A percentile compares a stretch with the other conserved stretches of the same genome.
phyloP scores from a whole-genome alignment of 2,329 filamentous ascomycete genomes.

The Colletotrichum horii region DNA sequence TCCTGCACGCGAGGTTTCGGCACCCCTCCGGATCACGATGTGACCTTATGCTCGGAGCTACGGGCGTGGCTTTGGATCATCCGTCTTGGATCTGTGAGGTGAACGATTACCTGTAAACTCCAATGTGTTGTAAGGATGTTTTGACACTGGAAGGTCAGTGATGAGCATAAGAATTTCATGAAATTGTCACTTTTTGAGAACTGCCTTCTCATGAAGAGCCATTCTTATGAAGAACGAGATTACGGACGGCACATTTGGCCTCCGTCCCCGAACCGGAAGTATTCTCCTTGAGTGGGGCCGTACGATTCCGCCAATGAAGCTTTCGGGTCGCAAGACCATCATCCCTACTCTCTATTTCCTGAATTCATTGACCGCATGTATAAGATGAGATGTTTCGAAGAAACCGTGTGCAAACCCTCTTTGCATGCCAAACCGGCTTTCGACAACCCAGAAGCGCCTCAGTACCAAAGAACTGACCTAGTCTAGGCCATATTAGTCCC shows the following conservation, averaged over 20 bases:
- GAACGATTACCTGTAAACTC: background rate
- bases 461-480: background rate
- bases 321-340: background rate
- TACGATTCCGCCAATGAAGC: background rate
- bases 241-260: background rate
- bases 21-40: background rate
- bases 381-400: background rate
- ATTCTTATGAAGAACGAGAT: background rate
- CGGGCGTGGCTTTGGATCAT: background rate
- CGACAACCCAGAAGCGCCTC: background rate
- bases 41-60: background rate
- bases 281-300: background rate
- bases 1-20: background rate
- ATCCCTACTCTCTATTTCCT: no score
- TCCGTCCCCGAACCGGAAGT: conserved; percentile 2
- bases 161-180: background rate
- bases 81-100: background rate
- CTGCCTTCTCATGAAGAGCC: accelerated
- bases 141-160: no score
- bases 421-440: background rate
- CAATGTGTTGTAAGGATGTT: no score
- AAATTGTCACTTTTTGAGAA: background rate
- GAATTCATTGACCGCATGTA: no score
- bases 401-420: background rate
- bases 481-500: background rate